These are phyloP conservation scores for Eucalyptus sideroxylon DNA, from an alignment of 345 rosid species.

Conservation along the genomic window DNA sequence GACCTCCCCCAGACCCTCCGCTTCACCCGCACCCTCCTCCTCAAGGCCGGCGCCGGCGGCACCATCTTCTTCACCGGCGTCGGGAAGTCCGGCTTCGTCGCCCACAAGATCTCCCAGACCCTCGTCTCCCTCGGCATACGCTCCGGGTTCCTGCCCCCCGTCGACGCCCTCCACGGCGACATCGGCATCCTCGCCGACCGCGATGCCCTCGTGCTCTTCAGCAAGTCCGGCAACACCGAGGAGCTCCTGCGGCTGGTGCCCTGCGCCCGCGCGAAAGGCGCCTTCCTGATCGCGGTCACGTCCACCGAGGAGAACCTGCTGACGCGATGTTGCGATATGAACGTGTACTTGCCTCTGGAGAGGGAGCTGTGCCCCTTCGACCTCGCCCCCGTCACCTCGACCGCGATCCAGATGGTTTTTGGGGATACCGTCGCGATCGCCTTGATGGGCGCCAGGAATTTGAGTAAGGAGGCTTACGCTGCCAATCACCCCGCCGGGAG, in stretches of 20 bases:
- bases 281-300: constrained; percentile 61
- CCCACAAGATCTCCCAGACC: constrained; percentile 87
- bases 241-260: constrained; percentile 85
- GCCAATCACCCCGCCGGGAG: constrained; percentile 95
- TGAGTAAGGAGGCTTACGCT: constrained; percentile 77
- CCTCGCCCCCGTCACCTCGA: constrained; percentile 95
- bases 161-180: constrained; percentile 95
- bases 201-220: constrained; percentile 67
- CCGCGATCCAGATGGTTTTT: constrained; percentile 96
- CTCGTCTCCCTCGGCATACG: constrained; percentile 72
- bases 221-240: constrained; percentile 83
- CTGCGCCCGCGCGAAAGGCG: constrained; percentile 79
- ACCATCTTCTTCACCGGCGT: constrained; percentile 89
- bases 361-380: constrained; percentile 91
- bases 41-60: constrained; percentile 18
- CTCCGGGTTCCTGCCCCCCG: constrained; percentile 69
- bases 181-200: constrained; percentile 48
- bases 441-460: constrained; percentile 79
- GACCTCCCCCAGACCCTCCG: constrained; percentile 55
- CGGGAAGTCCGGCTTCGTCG: constrained; percentile 93
- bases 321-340: constrained; percentile 55
- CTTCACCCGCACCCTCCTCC: constrained; percentile 65
- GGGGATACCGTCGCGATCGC: constrained; percentile 99
- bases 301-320: constrained; percentile 69
- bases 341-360: constrained; percentile 75